Percentiles rank a stretch among this genome's conserved stretches.
Conservation (phyloP, 1,139 yeast genomes). For the Diutina siamensis region DNA sequence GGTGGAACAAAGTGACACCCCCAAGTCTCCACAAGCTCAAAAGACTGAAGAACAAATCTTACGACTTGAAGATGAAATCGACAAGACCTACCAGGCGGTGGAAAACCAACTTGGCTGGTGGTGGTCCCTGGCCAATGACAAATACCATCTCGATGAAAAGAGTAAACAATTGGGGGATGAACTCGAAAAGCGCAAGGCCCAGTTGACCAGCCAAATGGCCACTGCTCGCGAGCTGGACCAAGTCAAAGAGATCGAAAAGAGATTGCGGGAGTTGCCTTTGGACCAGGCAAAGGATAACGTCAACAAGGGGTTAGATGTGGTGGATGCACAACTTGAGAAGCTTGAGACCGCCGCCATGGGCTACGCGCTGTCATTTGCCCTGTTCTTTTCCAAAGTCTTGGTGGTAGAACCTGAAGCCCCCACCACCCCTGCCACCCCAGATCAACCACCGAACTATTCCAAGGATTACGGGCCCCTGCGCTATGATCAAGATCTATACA, state of each 20-base stretch:
- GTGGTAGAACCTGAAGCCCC: slow-evolving; percentile 19
- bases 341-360: slow-evolving; percentile 56
- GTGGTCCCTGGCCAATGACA: slow-evolving; percentile 26
- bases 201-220: slow-evolving; percentile 18
- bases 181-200: slow-evolving; percentile 20
- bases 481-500: slow-evolving; percentile 29
- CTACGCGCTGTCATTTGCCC: slow-evolving; percentile 45
- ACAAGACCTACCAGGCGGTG: slow-evolving; percentile 34
- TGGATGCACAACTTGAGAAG: slow-evolving; percentile 57
- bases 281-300: slow-evolving; percentile 32
- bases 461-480: slow-evolving; percentile 30
- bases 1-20: not conserved
- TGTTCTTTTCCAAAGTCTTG: slow-evolving; percentile 44
- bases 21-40: not conserved
- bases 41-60: slow-evolving; percentile 38
- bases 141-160: slow-evolving; percentile 30
- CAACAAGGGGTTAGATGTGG: slow-evolving; percentile 40
- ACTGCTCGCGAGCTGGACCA: slow-evolving; percentile 11
- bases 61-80: slow-evolving; percentile 41
- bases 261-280: slow-evolving; percentile 7
- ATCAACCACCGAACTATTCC: slow-evolving; percentile 13
- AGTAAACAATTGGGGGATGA: slow-evolving; percentile 25
- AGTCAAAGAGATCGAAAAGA: slow-evolving; percentile 13
- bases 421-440: slow-evolving; percentile 12
- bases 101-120: slow-evolving; percentile 30